phyloP scores from a whole-genome alignment of 2,329 filamentous ascomycete genomes.

The Didymella pinodella region DNA sequence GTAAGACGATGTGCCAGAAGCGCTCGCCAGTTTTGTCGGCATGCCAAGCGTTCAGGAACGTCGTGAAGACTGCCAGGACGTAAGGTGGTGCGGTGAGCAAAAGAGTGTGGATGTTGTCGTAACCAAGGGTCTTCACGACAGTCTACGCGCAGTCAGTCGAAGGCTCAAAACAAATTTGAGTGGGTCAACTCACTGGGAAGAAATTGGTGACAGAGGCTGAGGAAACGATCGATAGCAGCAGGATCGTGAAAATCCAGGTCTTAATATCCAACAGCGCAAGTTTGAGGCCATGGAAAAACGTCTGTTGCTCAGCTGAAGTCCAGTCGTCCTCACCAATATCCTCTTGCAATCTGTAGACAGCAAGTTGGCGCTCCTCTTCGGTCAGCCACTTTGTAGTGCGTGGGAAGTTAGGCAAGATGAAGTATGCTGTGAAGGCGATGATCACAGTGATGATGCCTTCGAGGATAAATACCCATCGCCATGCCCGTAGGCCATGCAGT shows the following conservation, averaged over 20 bases:
- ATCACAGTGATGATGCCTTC: slow-evolving; percentile 71
- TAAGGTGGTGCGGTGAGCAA: slow-evolving; percentile 55
- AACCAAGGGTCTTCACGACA: slow-evolving; percentile 68
- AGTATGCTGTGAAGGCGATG: slow-evolving; percentile 65
- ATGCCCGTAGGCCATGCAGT: slow-evolving; percentile 64
- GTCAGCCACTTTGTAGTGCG: slow-evolving; percentile 54
- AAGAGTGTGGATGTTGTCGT: slow-evolving; percentile 62
- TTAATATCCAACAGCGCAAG: slow-evolving; percentile 52
- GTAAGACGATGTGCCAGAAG: slow-evolving; percentile 71
- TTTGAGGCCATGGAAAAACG: slow-evolving; percentile 52
- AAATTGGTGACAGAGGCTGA: slow-evolving; percentile 56
- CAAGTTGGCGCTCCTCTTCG: slow-evolving; percentile 51
- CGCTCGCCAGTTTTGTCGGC: slow-evolving; percentile 75
- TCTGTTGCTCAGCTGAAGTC: slow-evolving; percentile 46
- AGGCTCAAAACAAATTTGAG: neutral
- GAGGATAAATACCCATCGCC: slow-evolving; percentile 74
- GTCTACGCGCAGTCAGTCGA: neutral
- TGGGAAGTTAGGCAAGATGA: slow-evolving; percentile 73
- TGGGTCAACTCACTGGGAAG: slow-evolving; percentile 59
- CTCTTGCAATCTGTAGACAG: slow-evolving; percentile 48
- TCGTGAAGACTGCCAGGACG: slow-evolving; percentile 64
- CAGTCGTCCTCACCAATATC: slow-evolving; percentile 54
- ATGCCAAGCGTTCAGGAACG: slow-evolving; percentile 72
- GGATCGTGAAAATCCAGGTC: slow-evolving; percentile 51
- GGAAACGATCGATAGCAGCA: slow-evolving; percentile 52